Conservation (phyloP, 306 rosid genomes). For the Gastrolobium villosum region DNA sequence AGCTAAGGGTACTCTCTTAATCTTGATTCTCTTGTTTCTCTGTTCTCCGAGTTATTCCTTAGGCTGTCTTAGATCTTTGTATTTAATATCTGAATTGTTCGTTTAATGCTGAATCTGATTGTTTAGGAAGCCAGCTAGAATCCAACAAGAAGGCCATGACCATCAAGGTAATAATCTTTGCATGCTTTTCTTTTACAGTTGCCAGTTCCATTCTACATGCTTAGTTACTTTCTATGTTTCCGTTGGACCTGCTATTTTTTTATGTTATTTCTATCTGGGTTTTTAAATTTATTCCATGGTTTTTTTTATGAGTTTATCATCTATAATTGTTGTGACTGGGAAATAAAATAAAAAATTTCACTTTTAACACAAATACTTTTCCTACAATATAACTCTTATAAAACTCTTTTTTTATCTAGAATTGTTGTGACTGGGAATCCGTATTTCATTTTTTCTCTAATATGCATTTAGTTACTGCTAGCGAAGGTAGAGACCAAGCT, state of each 20-base stretch:
- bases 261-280: too few relatives aligned
- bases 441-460: background rate
- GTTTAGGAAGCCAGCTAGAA: slow-evolving; percentile 68
- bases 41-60: too few relatives aligned
- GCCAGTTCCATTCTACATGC: too few relatives aligned
- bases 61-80: slow-evolving; percentile 4
- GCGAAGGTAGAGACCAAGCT: too few relatives aligned
- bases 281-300: background rate
- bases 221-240: too few relatives aligned
- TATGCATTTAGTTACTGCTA: too few relatives aligned
- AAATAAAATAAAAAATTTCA: too few relatives aligned
- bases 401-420: background rate
- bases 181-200: too few relatives aligned
- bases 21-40: background rate
- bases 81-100: slow-evolving; percentile 1
- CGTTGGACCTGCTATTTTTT: too few relatives aligned
- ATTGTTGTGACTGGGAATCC: background rate
- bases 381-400: too few relatives aligned
- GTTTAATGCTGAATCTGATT: too few relatives aligned
- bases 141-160: slow-evolving; percentile 72
- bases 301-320: background rate
- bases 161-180: slow-evolving; percentile 77
- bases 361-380: too few relatives aligned
- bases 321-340: background rate
- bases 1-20: slow-evolving; percentile 48